A percentile compares a stretch with the other conserved stretches of the same genome.
phyloP scores from a whole-genome alignment of 2,329 filamentous ascomycete genomes.

The Claviceps digitariae region DNA sequence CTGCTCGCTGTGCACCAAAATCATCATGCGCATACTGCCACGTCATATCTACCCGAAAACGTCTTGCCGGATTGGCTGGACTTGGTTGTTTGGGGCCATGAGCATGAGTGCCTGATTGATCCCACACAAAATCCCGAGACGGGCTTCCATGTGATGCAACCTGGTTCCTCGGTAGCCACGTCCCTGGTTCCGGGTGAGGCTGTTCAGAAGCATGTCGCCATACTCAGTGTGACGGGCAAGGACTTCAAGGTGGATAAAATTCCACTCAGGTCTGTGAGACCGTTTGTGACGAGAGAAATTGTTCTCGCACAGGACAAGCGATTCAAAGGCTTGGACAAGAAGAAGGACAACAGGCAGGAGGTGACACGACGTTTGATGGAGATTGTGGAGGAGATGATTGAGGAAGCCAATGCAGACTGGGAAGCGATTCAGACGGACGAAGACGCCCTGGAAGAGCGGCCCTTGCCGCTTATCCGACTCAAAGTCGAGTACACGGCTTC shows the following conservation, averaged over 20 bases:
- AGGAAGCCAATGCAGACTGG: constrained; percentile 74
- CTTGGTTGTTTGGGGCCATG: constrained; percentile 90
- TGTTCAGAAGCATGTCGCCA: constrained; percentile 77
- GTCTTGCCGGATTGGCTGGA: constrained; percentile 87
- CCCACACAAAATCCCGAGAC: constrained; percentile 73
- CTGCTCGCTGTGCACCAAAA: constrained; percentile 93
- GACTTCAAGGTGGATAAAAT: constrained; percentile 71
- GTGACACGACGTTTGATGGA: constrained; percentile 64
- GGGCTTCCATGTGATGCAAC: constrained; percentile 92
- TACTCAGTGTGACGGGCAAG: constrained; percentile 70
- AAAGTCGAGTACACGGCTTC: constrained; percentile 82
- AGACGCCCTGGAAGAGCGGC: constrained; percentile 45
- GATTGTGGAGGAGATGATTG: constrained; percentile 76
- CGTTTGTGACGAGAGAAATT: constrained; percentile 79
- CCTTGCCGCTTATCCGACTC: constrained; percentile 73
- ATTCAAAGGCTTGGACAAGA: constrained; percentile 65
- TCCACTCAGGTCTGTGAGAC: constrained; percentile 74
- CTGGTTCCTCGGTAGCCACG: constrained; percentile 89
- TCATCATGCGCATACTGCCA: constrained; percentile 81
- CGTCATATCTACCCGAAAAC: constrained; percentile 86
- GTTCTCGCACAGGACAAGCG: constrained; percentile 60
- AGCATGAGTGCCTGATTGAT: constrained; percentile 90
- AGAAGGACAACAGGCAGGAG: constrained; percentile 70
- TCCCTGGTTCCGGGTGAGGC: constrained; percentile 84
- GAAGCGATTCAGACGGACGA: constrained; percentile 56